These are phyloP conservation scores for Chlamydomonas eustigma DNA, from an alignment of 139 green algal species.

Conservation along the genomic window DNA sequence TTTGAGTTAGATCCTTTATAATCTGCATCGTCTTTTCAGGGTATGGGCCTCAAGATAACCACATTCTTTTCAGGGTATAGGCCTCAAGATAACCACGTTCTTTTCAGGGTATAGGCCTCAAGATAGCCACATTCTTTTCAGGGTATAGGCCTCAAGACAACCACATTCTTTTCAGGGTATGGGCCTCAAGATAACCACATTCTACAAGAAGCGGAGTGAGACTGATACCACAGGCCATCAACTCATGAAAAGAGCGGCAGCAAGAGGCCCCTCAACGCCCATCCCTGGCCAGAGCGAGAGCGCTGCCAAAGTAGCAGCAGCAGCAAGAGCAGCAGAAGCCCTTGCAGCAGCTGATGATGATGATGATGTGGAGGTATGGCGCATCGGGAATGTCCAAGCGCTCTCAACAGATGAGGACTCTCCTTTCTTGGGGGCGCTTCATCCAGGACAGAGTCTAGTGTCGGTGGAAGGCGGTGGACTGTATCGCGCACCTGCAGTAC, in stretches of 20 bases:
- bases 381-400: constrained; percentile 44
- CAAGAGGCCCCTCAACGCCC: neutral
- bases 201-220: constrained; percentile 56
- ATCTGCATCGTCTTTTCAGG: no score
- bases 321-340: neutral
- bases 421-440: constrained; percentile 30
- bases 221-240: constrained; percentile 36
- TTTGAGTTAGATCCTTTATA: no score
- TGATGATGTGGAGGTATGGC: constrained; percentile 32
- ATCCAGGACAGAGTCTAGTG: constrained; percentile 12
- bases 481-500: constrained; percentile 53
- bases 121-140: no score
- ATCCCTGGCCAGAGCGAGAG: neutral
- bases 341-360: constrained; percentile 5
- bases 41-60: no score
- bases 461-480: constrained; percentile 32
- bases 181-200: constrained; percentile 51
- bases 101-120: no score
- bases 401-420: constrained; percentile 27
- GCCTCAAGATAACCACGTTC: no score
- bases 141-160: no score
- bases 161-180: no score
- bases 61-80: no score
- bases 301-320: neutral
- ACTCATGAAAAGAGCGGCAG: constrained; percentile 14